Percentiles rank a stretch among this genome's conserved stretches.
phyloP scores from a whole-genome alignment of 73 alveolate species.

The Paramecium pentaurelia region DNA sequence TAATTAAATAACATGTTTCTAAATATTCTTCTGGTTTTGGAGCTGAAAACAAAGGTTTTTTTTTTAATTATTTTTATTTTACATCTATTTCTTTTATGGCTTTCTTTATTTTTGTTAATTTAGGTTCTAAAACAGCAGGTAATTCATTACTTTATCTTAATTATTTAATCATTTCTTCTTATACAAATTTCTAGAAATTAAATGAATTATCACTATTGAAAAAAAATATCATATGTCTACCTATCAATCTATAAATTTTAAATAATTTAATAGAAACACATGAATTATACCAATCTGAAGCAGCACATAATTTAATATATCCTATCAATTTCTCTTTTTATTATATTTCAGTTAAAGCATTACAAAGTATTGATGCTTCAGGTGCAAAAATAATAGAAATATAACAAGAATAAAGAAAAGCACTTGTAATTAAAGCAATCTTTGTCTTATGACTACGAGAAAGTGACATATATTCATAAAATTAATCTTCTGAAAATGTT shows the following conservation, averaged over 20 bases:
- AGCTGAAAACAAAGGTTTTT: background rate
- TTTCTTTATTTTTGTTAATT: background rate
- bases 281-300: conserved; percentile 15
- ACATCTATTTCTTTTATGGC: background rate
- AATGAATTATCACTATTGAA: background rate
- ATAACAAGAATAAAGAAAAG: conserved; percentile 5
- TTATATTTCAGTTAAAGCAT: conserved; percentile 14
- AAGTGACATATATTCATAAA: background rate
- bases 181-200: background rate
- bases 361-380: background rate
- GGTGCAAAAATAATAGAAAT: conserved; percentile 19
- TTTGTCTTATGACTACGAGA: background rate
- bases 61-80: background rate
- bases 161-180: background rate
- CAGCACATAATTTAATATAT: background rate
- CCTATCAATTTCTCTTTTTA: conserved; percentile 1
- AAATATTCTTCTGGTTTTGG: background rate
- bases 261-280: background rate
- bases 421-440: conserved; percentile 29
- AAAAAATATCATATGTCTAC: background rate
- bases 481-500: background rate
- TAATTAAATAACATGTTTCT: background rate
- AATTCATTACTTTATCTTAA: background rate
- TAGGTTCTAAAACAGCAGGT: background rate
- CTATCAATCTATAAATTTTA: background rate